Percentiles rank a stretch among this genome's conserved stretches.
Conservation (phyloP, 495 filamentous ascomycete species). For the Thermothielavioides terrestris region DNA sequence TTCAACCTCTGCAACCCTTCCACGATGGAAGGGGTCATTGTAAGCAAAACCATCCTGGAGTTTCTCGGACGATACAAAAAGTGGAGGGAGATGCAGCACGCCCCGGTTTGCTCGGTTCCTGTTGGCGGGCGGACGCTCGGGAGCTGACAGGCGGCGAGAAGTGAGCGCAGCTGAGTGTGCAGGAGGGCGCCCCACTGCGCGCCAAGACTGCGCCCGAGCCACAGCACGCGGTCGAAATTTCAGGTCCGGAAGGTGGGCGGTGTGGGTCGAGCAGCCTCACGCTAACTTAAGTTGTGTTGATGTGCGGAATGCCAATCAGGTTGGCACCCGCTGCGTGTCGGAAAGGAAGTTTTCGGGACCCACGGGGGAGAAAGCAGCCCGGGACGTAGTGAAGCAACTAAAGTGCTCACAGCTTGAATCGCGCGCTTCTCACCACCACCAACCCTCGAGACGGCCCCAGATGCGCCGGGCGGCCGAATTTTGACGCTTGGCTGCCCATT, state of each 20-base stretch:
- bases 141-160: too few species aligned
- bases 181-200: too few species aligned
- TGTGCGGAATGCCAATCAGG: too few species aligned
- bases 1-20: constrained; percentile 45
- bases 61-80: background rate
- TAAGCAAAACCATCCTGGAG: constrained; percentile 66
- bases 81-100: background rate
- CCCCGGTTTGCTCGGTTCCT: too few species aligned
- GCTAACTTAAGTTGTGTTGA: too few species aligned
- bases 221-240: too few species aligned
- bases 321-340: constrained; percentile 5
- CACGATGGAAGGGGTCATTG: constrained; percentile 61
- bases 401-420: background rate
- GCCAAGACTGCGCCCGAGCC: too few species aligned
- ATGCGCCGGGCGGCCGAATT: constrained; percentile 14
- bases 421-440: background rate
- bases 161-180: too few species aligned
- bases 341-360: constrained; percentile 26
- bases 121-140: background rate
- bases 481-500: constrained; percentile 22
- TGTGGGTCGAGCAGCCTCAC: too few species aligned
- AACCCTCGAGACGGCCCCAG: constrained; percentile 3
- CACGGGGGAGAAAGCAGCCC: background rate
- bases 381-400: too few species aligned
- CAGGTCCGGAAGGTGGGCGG: too few species aligned